Base-by-base conservation (phyloP, 2,329 filamentous ascomycete species). In the Fusarium caatingaense region DNA sequence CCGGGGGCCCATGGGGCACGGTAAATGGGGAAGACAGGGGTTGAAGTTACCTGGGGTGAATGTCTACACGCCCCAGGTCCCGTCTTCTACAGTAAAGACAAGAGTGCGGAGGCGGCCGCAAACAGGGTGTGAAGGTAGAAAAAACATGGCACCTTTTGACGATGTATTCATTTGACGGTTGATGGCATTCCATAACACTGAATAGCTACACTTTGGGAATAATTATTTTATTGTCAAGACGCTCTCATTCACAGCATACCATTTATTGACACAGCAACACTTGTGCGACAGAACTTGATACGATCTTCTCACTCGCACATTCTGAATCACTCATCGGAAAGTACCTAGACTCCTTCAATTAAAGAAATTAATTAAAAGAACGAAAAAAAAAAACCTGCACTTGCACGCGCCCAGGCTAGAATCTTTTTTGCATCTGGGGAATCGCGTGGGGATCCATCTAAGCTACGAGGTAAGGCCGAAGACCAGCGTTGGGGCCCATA, bases 391-490 rank as follows among this genome's bases (percentile, higher is more conserved):
- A 60, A 69, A 73, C 50, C 40, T 63, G 61, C 56, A 74, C 60
- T 66, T 48, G 68, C 58, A 51, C 49, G 49, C 49, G 49, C 49
- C 18, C 32, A 41, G 49, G 21, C 57, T 63, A 72, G 70, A 66
- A 60, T 77, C 75, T 73, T 42, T 62, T 58, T 61, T 64, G 67
- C 68, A 60, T 78, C 76, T 72, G 77, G 77, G 77, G 77, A 41
- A 49, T 72, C 63, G 63, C 72, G 72, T 74, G 71, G 69, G 66
- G 64, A 72, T 68, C 47, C 49, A 51, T 51, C 34, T 50, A 50
- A 61, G 77, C 76, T 76, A 74, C 77, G 76, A 78, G 67, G 76
- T 77, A 78, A 76, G 66, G 77, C 77, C 76, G 68, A 71, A 70
- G 28, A 30, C 28, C 23, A 51, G 49, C 49, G 68, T 68, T 66